These are phyloP conservation scores for Oryza glumipatula DNA, from an alignment of 176 grass and related monocot genomes.

Conservation along the genomic window DNA sequence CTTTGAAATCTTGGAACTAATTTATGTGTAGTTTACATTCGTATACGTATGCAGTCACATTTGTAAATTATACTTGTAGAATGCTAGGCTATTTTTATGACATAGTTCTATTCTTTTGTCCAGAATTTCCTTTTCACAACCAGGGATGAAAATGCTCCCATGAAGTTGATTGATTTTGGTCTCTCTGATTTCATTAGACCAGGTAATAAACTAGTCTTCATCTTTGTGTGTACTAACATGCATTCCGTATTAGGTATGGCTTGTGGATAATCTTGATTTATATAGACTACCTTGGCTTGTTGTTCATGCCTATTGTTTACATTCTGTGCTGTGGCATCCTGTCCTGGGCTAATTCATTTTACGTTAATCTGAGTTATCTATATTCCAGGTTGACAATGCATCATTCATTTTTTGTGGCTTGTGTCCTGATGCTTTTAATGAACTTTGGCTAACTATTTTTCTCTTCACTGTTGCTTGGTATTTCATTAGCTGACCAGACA, in stretches of 20 bases:
- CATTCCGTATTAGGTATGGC: neutral
- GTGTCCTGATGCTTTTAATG: slow-evolving; percentile 25
- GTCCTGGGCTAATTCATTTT: neutral
- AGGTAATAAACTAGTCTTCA: slow-evolving; percentile 62
- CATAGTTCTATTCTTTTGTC: slow-evolving; percentile 43
- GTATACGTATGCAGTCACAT: neutral
- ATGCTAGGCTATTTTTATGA: slow-evolving; percentile 31
- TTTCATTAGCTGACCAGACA: slow-evolving; percentile 38
- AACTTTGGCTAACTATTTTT: slow-evolving; percentile 24
- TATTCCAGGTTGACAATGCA: slow-evolving; percentile 5
- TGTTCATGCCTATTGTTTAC: slow-evolving; percentile 13
- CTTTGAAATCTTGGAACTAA: slow-evolving; percentile 33
- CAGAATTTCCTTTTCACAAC: slow-evolving; percentile 99
- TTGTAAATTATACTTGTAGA: slow-evolving; percentile 26
- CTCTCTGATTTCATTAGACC: slow-evolving; percentile 99
- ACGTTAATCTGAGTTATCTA: slow-evolving; percentile 3
- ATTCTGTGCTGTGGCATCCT: slow-evolving; percentile 7
- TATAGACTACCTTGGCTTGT: slow-evolving; percentile 9
- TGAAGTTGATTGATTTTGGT: slow-evolving; percentile 99
- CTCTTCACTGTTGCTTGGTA: slow-evolving; percentile 15
- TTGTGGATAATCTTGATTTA: slow-evolving; percentile 10
- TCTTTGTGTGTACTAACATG: neutral
- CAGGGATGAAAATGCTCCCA: slow-evolving; percentile 84
- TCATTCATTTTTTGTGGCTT: slow-evolving; percentile 21
- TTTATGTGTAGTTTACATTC: slow-evolving; percentile 30